Conservation (phyloP, 2,329 filamentous ascomycete species). For the Sporothrix sp. region DNA sequence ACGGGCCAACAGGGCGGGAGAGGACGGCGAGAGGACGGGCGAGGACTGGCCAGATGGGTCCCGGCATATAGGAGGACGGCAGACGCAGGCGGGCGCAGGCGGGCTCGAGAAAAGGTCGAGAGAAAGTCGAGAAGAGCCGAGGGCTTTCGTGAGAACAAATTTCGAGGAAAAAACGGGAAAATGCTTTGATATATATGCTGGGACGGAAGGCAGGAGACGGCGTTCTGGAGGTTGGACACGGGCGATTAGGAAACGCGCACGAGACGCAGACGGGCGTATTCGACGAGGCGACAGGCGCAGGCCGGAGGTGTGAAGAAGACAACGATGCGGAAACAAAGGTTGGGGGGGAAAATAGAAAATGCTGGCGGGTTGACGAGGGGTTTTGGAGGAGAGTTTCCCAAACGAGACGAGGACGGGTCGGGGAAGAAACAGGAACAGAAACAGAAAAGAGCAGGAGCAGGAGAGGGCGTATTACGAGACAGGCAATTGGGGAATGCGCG, state of each 20-base stretch:
- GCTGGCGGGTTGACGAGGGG: not conserved
- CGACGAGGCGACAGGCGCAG: not conserved
- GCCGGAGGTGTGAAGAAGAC: not conserved
- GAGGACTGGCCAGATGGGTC: no score
- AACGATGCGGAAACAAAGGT: not conserved
- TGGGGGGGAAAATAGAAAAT: not conserved
- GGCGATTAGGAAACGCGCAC: not conserved
- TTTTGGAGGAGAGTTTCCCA: not conserved
- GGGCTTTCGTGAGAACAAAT: no score
- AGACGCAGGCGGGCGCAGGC: not conserved
- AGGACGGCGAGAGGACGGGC: no score
- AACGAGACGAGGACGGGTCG: not conserved
- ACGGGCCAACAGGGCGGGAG: not conserved
- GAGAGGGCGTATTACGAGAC: not conserved
- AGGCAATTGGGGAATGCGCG: not conserved
- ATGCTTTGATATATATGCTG: no score
- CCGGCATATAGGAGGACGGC: not conserved
- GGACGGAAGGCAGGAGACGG: not conserved
- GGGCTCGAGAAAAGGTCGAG: not conserved
- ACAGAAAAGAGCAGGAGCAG: not conserved
- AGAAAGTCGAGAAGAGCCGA: no score
- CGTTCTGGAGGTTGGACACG: not conserved
- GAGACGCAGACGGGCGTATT: not conserved
- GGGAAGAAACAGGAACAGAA: conserved; percentile 2
- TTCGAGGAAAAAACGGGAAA: no score